A percentile compares a stretch with the other conserved stretches of the same genome.
phyloP scores from a whole-genome alignment of 768 basidiomycete species.

The Candolleomyces aberdarensis region DNA sequence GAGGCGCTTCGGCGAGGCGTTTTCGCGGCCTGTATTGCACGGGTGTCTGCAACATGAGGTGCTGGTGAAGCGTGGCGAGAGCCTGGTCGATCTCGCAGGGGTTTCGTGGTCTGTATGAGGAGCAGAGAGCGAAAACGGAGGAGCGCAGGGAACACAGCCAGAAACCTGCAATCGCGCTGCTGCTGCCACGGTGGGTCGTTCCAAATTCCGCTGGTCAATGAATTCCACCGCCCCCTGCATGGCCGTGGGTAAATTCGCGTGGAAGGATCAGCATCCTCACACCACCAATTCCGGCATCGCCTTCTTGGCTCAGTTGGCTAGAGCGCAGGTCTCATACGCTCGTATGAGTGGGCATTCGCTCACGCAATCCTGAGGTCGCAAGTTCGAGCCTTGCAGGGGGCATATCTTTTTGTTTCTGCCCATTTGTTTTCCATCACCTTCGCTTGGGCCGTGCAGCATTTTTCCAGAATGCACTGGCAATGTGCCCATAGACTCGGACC shows the following conservation, averaged over 20 bases:
- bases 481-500: too few relatives aligned
- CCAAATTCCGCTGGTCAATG: background rate
- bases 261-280: background rate
- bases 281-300: constrained; percentile 4
- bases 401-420: constrained; percentile 21
- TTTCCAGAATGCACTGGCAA: too few relatives aligned
- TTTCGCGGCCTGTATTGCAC: background rate
- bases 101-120: too few relatives aligned
- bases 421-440: background rate
- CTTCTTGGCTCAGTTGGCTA: constrained; percentile 39
- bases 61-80: background rate
- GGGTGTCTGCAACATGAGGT: background rate
- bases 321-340: constrained; percentile 33
- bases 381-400: constrained; percentile 60
- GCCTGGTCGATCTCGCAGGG: too few relatives aligned
- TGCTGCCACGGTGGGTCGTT: constrained; percentile 1
- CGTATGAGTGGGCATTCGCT: constrained; percentile 18
- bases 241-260: background rate
- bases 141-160: background rate
- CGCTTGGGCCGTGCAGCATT: too few relatives aligned
- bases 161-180: background rate
- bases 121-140: background rate
- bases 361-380: constrained; percentile 53
- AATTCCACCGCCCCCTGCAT: background rate
- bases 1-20: constrained; percentile 3